Evolutionary conservation across 805 yeast species (phyloP), one percentile per base, ranked within the genome.

Genomic region (Yamadazyma kitorensis): DNA sequence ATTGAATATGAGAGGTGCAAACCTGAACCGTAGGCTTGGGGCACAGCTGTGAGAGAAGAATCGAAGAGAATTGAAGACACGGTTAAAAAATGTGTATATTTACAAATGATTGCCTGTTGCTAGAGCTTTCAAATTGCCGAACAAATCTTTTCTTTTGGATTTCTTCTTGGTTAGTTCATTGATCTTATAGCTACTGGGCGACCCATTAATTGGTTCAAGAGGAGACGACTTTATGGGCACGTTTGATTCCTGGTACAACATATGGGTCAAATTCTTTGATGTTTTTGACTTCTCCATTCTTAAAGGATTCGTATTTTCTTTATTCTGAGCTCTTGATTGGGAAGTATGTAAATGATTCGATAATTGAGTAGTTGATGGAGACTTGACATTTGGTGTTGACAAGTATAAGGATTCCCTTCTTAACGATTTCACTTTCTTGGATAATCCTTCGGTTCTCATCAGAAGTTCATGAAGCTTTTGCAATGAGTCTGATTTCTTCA

Each of bases 391-490:
- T 24, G 43, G 20, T 4, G 49, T 27, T 3, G 25, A 6, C 11
- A 36, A 32, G 16, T 21, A 38, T 18, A 34, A 36, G 24, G 38
- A 42, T 20, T 36, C 31, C 15, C 40, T 24, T 33, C 29, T 41
- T 27, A 42, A 27, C 11, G 31, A 30, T 31, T 34, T 38, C 7
- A 36, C 33, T 22, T 40, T 40, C 13, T 27, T 17, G 7, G 43
- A 38, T 27, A 39, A 28, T 5, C 21, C 38, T 25, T 45, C 42
- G 4, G 40, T 22, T 12, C 44, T 52, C 18, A 44, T 31, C 25
- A 55, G 51, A 19, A 62, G 41, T 20, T 56, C 65, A 23, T 59
- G 65, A 12, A 64, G 41, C 33, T 44, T 55, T 26, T 54, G 47
- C 10, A 59, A 46, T 11, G 69, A 63, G 15, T 49, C 55, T 3